These are phyloP conservation scores for Claviceps cyperi DNA, from an alignment of 2,329 filamentous ascomycete species.

Conservation along the genomic window DNA sequence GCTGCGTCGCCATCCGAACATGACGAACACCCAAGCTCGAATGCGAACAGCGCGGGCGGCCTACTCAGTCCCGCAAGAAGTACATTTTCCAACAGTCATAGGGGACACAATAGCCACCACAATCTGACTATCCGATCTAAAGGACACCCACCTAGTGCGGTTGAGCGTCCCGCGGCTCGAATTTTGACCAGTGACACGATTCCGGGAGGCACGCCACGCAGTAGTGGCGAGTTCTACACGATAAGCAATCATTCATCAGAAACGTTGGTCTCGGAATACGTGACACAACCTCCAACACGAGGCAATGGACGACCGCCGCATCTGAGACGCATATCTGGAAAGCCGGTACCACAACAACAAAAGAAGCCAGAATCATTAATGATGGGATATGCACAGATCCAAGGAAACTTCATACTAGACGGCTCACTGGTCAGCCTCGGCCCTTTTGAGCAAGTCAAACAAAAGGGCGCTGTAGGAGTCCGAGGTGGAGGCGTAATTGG, in stretches of 20 bases:
- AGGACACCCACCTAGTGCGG: constrained; percentile 33
- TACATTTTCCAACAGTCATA: constrained; percentile 14
- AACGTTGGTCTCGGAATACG: constrained; percentile 81
- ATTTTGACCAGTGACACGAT: constrained; percentile 68
- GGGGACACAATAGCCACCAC: constrained; percentile 9
- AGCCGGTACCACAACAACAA: constrained; percentile 27
- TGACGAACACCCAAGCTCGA: constrained; percentile 15
- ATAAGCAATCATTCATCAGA: constrained; percentile 91
- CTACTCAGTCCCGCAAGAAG: constrained; percentile 25
- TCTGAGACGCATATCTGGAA: constrained; percentile 30
- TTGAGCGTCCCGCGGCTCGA: constrained; percentile 45
- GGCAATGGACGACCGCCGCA: constrained; percentile 27
- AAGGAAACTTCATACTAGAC: constrained; percentile 82
- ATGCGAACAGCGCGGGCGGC: constrained; percentile 21
- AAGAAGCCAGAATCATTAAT: constrained; percentile 65
- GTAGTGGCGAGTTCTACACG: constrained; percentile 89
- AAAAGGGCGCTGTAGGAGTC: constrained; percentile 77
- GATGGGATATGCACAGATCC: constrained; percentile 95
- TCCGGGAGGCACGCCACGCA: constrained; percentile 63
- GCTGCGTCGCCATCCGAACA: constrained; percentile 28
- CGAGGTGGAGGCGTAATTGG: constrained; percentile 80
- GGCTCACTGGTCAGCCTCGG: constrained; percentile 79
- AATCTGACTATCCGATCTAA: constrained; percentile 25
- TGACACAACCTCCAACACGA: constrained; percentile 32
- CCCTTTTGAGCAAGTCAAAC: constrained; percentile 90